Percentiles rank a stretch among this genome's conserved stretches.
Conservation (phyloP, 768 basidiomycete species). For the Tylopilus sp. region DNA sequence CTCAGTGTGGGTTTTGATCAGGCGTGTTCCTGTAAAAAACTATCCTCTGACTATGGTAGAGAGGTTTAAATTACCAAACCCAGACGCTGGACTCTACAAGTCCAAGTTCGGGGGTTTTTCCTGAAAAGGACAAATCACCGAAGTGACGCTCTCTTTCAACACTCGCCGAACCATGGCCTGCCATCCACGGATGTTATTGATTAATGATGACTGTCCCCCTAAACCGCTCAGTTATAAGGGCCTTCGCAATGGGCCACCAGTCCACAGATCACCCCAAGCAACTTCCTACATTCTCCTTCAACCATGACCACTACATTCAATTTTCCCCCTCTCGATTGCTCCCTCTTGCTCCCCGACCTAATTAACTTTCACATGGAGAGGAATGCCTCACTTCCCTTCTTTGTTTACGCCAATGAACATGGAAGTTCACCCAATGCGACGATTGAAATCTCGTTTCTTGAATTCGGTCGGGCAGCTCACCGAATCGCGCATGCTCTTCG, state of each 20-base stretch:
- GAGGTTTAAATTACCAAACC: no score
- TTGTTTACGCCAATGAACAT: conserved; percentile 16
- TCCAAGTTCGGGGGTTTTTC: no score
- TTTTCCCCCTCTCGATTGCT: conserved; percentile 24
- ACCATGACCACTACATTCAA: conserved; percentile 2
- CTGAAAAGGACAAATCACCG: no score
- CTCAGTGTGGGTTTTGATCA: no score
- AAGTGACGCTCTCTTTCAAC: no score
- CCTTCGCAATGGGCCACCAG: neutral
- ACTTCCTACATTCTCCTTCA: neutral
- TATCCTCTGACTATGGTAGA: no score
- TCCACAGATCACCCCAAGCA: neutral
- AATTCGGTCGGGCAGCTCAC: conserved; percentile 29
- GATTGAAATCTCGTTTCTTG: conserved; percentile 25
- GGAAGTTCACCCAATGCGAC: neutral
- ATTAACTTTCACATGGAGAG: conserved; percentile 23
- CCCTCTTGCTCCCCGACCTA: conserved; percentile 24
- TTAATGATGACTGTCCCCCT: no score
- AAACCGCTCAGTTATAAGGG: conserved; percentile 20
- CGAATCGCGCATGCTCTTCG: conserved; percentile 39
- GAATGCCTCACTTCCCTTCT: conserved; percentile 25
- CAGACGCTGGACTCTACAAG: no score
- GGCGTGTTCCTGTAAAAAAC: no score
- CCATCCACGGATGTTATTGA: no score
- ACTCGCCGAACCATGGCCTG: no score